Evolutionary conservation across 2,329 filamentous ascomycete species (phyloP), one percentile per base, ranked within the genome.

Genomic region (Truncatella angustata): DNA sequence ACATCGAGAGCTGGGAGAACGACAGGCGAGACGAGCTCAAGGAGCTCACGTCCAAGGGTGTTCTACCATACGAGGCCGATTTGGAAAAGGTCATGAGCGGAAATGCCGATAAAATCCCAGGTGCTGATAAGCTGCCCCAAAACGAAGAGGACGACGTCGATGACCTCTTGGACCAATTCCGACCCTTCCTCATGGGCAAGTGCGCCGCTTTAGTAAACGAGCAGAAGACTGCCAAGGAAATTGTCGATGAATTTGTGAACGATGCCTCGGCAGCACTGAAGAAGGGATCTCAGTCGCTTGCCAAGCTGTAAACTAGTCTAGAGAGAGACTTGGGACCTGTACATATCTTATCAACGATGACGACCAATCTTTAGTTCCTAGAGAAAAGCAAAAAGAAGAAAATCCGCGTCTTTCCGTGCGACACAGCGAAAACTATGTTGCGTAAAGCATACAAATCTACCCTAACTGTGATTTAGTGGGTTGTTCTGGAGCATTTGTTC

Each of bases 1-100:
- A 99, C 74, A 97, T 99, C 66, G 72, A 84, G 67, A 90, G 96
- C 80, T 99, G 94, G 94, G 93, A 99, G 77, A 87, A 87, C 65
- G 94, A 97, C 79, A 89, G 94, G 62, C 78, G 81, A 60, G 76
- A 82, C 35, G 94, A 99, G 80, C 96, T 99, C 73, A 95, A 92
- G 81, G 83, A 95, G 67, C 83, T 99, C 51, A 95, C 92, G 9
- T 68, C 82, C 66, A 90, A 95, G 84, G 94, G 94, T 63, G 77
- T 90, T 68, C 90, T 99, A 62, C 94, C 94, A 43, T 95, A 96
- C 58, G 94, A 97, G 79, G 81, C 90, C 63, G 94, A 99, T 68
- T 83, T 99, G 30, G 94, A 99, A 78, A 88, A 87, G 73, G 73
- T 96, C 65, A 73, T 78, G 67, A 71, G 70, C 56, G 73, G 86